phyloP scores from a whole-genome alignment of 1,284 basidiomycete species.

The Nidula niveotomentosa region DNA sequence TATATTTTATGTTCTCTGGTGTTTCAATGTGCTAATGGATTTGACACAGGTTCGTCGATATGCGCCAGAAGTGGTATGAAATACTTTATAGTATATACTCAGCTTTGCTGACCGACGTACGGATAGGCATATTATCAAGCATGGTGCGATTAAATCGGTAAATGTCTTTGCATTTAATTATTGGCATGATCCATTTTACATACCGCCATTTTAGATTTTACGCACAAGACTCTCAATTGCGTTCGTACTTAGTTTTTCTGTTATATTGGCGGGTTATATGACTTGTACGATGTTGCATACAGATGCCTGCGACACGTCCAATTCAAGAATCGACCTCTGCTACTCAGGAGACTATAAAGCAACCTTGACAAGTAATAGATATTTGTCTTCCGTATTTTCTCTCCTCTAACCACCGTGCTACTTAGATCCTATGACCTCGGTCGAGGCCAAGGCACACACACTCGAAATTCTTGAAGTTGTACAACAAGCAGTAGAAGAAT shows the following conservation, averaged over 20 bases:
- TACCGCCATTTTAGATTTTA: conserved; percentile 47
- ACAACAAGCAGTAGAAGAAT: too few species aligned
- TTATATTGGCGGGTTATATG: background rate
- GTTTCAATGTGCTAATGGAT: conserved; percentile 15
- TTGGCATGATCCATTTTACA: background rate
- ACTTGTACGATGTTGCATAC: background rate
- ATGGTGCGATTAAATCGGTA: conserved; percentile 71
- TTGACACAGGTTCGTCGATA: conserved; percentile 48
- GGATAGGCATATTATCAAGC: conserved; percentile 62
- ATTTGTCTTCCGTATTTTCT: background rate
- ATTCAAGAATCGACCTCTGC: background rate
- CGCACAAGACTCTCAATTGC: conserved; percentile 57
- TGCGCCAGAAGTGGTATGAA: conserved; percentile 53
- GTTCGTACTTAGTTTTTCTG: conserved; percentile 33
- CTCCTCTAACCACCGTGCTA: background rate
- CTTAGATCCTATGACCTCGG: background rate
- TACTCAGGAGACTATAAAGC: conserved; percentile 1
- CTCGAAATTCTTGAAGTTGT: background rate
- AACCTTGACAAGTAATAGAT: background rate
- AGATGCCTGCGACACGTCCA: conserved; percentile 61
- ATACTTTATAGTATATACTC: background rate
- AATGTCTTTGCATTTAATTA: conserved; percentile 7
- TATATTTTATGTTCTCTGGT: conserved; percentile 32
- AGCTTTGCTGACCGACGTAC: background rate
- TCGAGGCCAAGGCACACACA: background rate